Percentiles rank a stretch among this genome's conserved stretches.
phyloP scores from a whole-genome alignment of 108 stramenopile genomes.

The Bacterosira constricta region DNA sequence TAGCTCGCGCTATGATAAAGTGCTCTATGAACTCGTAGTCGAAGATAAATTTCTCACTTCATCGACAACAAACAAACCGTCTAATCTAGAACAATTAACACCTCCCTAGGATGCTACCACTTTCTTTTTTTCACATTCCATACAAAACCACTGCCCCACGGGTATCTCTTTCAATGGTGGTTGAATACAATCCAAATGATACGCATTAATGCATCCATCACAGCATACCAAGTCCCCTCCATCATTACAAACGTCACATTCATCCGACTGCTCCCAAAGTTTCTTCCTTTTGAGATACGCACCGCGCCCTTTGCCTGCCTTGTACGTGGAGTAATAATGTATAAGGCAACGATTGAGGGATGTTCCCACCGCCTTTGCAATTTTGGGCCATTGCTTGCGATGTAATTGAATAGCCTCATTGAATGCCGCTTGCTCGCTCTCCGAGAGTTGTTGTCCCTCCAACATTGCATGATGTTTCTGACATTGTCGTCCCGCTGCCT shows the following conservation, averaged over 20 bases:
- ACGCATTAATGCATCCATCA: constrained; percentile 77
- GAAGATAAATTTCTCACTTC: too few relatives aligned
- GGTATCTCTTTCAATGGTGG: constrained; percentile 77
- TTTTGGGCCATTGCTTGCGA: constrained; percentile 49
- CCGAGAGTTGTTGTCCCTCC: constrained; percentile 28
- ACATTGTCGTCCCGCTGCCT: not conserved
- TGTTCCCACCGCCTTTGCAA: constrained; percentile 57
- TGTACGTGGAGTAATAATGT: constrained; percentile 60
- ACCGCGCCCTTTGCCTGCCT: constrained; percentile 36
- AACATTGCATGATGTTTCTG: constrained; percentile 15
- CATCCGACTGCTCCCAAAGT: constrained; percentile 58
- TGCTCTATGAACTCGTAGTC: too few relatives aligned
- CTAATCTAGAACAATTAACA: too few relatives aligned
- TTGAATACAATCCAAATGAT: constrained; percentile 68
- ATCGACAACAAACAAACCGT: too few relatives aligned
- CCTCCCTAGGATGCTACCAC: too few relatives aligned
- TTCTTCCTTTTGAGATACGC: constrained; percentile 47
- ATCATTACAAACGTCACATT: constrained; percentile 56
- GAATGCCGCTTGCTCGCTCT: constrained; percentile 20
- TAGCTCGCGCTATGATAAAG: too few relatives aligned
- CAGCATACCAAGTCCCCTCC: constrained; percentile 71
- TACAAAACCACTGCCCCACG: constrained; percentile 82
- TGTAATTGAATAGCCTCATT: constrained; percentile 32
- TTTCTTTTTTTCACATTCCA: constrained; percentile 48
- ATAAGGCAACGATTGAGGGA: constrained; percentile 51